Evolutionary conservation across 2,329 filamentous ascomycete species (phyloP), one percentile per base, ranked within the genome.

Genomic region (Talaromyces sp.): DNA sequence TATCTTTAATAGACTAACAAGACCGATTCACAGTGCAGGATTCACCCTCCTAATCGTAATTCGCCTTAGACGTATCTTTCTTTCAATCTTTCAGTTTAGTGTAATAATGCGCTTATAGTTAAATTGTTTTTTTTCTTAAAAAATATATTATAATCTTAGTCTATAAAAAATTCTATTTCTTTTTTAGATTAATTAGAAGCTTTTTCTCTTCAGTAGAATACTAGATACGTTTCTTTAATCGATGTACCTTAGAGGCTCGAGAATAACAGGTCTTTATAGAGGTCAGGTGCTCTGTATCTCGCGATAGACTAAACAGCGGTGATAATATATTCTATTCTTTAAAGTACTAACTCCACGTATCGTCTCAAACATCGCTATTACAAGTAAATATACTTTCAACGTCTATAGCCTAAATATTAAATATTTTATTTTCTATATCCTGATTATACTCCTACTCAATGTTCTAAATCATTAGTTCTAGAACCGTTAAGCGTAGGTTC

Each of bases 11-110:
- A 3, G 32, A 48, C 21, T 48, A 4, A n/a, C 3, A 8, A n/a
- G 43, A 21, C 12, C n/a, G 7, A 4, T 5, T 48, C 6, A 12
- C 21, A 9, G 43, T 12, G 8, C n/a, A 19, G 43, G 3, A 5
- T 48, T 48, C 21, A 4, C 12, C 43, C 8, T 8, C 21, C n/a
- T 21, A 1, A 11, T 19, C 43, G 4, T 24, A 8, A 24, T 48
- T 21, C 21, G 5, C 12, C 1, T 48, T 12, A 12, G 11, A 35
- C 11, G n/a, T n/a, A n/a, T 26, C 19, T n/a, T 21, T 17, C 24
- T 27, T n/a, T 52, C 56, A 11, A 41, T 26, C 21, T n/a, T 58
- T 58, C 17, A 58, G 43, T 52, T 50, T 51, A 24, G 56, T 51
- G 11, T 17, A 58, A 29, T 58, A 58, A 43, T 29, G 56, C 3